Evolutionary conservation across 805 yeast genomes (phyloP).

Genomic region (Kregervanrija pseudodelftensis): DNA sequence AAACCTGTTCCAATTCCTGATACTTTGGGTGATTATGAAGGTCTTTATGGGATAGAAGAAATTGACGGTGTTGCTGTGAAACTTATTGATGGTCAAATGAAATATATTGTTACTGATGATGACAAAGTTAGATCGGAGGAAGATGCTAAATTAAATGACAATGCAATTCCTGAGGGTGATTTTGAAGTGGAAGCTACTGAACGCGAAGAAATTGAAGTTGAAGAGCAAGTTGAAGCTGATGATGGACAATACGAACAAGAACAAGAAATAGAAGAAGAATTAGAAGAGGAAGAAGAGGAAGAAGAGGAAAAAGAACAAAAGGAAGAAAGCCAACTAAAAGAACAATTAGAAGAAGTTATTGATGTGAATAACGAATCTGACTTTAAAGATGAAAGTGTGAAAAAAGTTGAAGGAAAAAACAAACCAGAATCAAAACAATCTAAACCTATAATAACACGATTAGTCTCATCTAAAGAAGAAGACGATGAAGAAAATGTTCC

Average conservation of each 20-base stretch:
- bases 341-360: slow-evolving; percentile 1
- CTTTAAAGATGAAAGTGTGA: slow-evolving; percentile 1
- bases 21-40: slow-evolving; percentile 79
- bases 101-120: slow-evolving; percentile 41
- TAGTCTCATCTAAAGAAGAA: slow-evolving; percentile 8
- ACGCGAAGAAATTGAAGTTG: slow-evolving; percentile 17
- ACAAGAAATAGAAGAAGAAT: background rate
- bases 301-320: slow-evolving; percentile 4
- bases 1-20: slow-evolving; percentile 77
- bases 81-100: slow-evolving; percentile 59
- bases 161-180: slow-evolving; percentile 18
- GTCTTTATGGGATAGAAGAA: slow-evolving; percentile 89
- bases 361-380: background rate
- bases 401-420: background rate
- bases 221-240: slow-evolving; percentile 6
- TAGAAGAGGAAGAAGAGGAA: slow-evolving; percentile 8
- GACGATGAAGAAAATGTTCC: slow-evolving; percentile 14
- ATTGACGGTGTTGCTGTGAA: slow-evolving; percentile 88
- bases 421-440: slow-evolving; percentile 2
- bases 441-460: slow-evolving; percentile 6
- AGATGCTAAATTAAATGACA: slow-evolving; percentile 19
- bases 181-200: slow-evolving; percentile 15
- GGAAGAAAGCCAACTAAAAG: slow-evolving; percentile 6
- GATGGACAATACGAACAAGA: slow-evolving; percentile 6
- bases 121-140: slow-evolving; percentile 11